Percentiles rank a stretch among this genome's conserved stretches.
These are phyloP conservation scores for Mallotus repandus DNA, from an alignment of 441 rosid species.

Conservation along the genomic window DNA sequence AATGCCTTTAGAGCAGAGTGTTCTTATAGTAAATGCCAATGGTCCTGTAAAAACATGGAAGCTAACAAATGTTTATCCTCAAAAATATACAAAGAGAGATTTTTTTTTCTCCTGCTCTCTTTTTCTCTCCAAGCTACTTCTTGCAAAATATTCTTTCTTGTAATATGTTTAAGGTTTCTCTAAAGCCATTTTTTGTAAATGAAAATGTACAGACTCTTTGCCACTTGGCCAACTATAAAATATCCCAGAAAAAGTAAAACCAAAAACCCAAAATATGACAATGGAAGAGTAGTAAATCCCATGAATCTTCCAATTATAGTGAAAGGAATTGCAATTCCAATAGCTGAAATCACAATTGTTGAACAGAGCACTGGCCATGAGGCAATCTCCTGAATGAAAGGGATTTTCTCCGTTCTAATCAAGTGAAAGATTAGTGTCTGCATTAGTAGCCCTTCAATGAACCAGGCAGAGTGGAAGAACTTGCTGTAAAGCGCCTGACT, in stretches of 20 bases:
- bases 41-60: constrained; percentile 21
- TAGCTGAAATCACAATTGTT: constrained; percentile 49
- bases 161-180: constrained; percentile 3
- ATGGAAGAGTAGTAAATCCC: constrained; percentile 44
- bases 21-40: constrained; percentile 1
- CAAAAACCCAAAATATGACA: constrained; percentile 56
- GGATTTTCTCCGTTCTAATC: constrained; percentile 64
- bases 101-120: neutral
- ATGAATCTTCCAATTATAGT: constrained; percentile 39
- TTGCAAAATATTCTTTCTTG: neutral
- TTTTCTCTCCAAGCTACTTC: neutral
- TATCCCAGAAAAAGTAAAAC: constrained; percentile 58
- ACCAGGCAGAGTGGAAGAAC: constrained; percentile 59
- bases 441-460: constrained; percentile 67
- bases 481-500: neutral
- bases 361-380: constrained; percentile 63
- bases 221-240: constrained; percentile 58
- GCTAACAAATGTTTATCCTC: constrained; percentile 18
- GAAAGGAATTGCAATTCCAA: constrained; percentile 52
- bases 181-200: constrained; percentile 56
- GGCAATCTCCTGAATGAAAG: constrained; percentile 61
- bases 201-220: constrained; percentile 54
- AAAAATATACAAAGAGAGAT: constrained; percentile 22
- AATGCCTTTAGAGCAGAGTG: constrained; percentile 13
- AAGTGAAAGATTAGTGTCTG: constrained; percentile 64